Evolutionary conservation across 2,329 filamentous ascomycete species (phyloP).

Genomic region (Didymella keratinophila): DNA sequence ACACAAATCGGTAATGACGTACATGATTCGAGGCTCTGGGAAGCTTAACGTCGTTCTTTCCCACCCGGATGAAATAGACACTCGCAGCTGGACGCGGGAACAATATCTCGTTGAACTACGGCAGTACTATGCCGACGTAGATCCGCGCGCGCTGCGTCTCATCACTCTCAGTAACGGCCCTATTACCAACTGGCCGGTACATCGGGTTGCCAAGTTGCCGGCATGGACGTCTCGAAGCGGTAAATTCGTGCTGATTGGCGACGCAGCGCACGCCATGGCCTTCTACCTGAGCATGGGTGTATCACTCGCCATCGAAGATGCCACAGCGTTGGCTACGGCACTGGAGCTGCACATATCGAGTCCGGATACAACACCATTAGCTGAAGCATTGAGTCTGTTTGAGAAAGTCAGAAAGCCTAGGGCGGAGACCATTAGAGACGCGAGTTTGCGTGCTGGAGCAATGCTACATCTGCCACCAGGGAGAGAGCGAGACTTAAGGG

Average conservation of each 20-base stretch:
- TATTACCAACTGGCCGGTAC: slow-evolving; percentile 26
- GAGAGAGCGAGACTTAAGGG: slow-evolving; percentile 7
- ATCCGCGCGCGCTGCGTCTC: slow-evolving; percentile 19
- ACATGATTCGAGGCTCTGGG: slow-evolving; percentile 26
- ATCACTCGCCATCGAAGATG: slow-evolving; percentile 31
- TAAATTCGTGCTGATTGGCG: slow-evolving; percentile 25
- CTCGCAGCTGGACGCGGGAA: slow-evolving; percentile 23
- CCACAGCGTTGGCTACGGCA: slow-evolving; percentile 16
- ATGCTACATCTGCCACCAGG: slow-evolving; percentile 25
- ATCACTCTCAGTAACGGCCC: slow-evolving; percentile 16
- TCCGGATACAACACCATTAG: neutral
- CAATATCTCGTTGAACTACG: slow-evolving; percentile 17
- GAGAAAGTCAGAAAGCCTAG: slow-evolving; percentile 24
- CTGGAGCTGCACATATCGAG: slow-evolving; percentile 1
- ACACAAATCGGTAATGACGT: slow-evolving; percentile 26
- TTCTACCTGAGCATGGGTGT: slow-evolving; percentile 31
- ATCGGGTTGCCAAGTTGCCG: slow-evolving; percentile 22
- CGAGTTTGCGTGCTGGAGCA: slow-evolving; percentile 25
- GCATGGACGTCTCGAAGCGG: slow-evolving; percentile 22
- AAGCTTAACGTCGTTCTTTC: slow-evolving; percentile 28
- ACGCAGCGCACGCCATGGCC: slow-evolving; percentile 28
- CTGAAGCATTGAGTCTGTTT: slow-evolving; percentile 20
- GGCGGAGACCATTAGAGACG: slow-evolving; percentile 24
- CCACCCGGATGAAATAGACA: slow-evolving; percentile 25
- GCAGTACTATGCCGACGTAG: slow-evolving; percentile 11